A percentile compares a stretch with the other conserved stretches of the same genome.
phyloP scores from a whole-genome alignment of 305 asterid genomes.

The Lippia alba region DNA sequence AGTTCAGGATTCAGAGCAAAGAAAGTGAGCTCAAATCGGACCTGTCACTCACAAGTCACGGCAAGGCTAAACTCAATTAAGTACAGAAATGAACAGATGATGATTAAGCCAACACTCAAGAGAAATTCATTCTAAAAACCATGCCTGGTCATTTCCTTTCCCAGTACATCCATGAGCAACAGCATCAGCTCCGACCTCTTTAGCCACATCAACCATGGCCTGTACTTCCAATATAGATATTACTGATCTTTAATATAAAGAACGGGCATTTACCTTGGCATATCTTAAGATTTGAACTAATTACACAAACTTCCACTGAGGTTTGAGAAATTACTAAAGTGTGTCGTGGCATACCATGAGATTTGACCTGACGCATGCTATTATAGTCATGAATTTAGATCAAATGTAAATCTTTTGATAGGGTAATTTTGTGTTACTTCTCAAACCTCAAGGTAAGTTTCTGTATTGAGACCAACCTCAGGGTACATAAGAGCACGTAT shows the following conservation, averaged over 20 bases:
- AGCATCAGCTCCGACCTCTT: constrained; percentile 99
- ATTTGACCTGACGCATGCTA: too few relatives aligned
- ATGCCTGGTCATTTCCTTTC: constrained; percentile 95
- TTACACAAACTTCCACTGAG: too few relatives aligned
- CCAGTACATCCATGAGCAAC: constrained; percentile 99
- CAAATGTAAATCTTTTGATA: too few relatives aligned
- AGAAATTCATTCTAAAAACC: constrained; percentile 36
- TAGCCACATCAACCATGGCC: constrained; percentile 99
- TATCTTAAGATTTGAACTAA: too few relatives aligned
- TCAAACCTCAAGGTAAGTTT: too few relatives aligned
- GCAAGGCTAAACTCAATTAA: neutral
- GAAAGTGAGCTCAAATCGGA: constrained; percentile 94
- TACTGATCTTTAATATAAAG: neutral
- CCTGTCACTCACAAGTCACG: constrained; percentile 47
- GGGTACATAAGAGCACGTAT: too few relatives aligned
- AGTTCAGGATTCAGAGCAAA: constrained; percentile 92
- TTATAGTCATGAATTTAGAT: too few relatives aligned
- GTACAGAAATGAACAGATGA: neutral
- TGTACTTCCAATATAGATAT: constrained; percentile 38
- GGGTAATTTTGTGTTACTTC: too few relatives aligned
- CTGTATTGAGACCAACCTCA: too few relatives aligned
- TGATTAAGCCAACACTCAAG: constrained; percentile 10
- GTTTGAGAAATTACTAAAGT: too few relatives aligned
- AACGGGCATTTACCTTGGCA: too few relatives aligned
- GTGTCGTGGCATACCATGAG: too few relatives aligned